A percentile compares a stretch with the other conserved stretches of the same genome.
phyloP scores from a whole-genome alignment of 2,329 filamentous ascomycete species.

The Neurospora sp. region DNA sequence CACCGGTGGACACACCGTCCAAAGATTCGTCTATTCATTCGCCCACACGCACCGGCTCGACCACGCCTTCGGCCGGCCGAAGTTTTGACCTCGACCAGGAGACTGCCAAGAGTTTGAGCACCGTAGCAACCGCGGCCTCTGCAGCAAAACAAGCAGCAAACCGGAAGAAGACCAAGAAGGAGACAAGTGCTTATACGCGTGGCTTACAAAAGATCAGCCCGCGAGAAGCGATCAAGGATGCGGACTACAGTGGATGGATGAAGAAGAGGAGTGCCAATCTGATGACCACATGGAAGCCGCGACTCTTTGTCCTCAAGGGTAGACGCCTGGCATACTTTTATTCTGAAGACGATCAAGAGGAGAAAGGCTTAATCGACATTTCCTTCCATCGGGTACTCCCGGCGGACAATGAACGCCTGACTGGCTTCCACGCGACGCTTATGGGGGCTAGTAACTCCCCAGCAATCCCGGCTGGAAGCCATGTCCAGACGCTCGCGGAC shows the following conservation, averaged over 20 bases:
- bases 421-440: slow-evolving; percentile 81
- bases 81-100: slow-evolving; percentile 74
- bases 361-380: slow-evolving; percentile 94
- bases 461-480: slow-evolving; percentile 39
- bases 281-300: slow-evolving; percentile 96
- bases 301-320: slow-evolving; percentile 89
- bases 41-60: slow-evolving; percentile 68
- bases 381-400: slow-evolving; percentile 95
- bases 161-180: slow-evolving; percentile 75
- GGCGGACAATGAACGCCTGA: slow-evolving; percentile 82
- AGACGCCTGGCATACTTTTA: slow-evolving; percentile 93
- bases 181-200: slow-evolving; percentile 86
- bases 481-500: slow-evolving; percentile 34
- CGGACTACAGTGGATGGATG: slow-evolving; percentile 98
- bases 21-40: slow-evolving; percentile 49
- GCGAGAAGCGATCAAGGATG: slow-evolving; percentile 70
- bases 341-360: slow-evolving; percentile 80
- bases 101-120: slow-evolving; percentile 45
- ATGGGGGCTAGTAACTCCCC: slow-evolving; percentile 72
- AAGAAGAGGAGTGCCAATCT: slow-evolving; percentile 95
- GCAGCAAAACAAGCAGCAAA: slow-evolving; percentile 38
- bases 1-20: slow-evolving; percentile 38
- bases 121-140: slow-evolving; percentile 36
- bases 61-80: slow-evolving; percentile 50
- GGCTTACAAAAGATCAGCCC: slow-evolving; percentile 76